A percentile compares a stretch with the other conserved stretches of the same genome.
These are phyloP conservation scores for Trametes cinnabarina DNA, from an alignment of 768 basidiomycete species.

Conservation along the genomic window DNA sequence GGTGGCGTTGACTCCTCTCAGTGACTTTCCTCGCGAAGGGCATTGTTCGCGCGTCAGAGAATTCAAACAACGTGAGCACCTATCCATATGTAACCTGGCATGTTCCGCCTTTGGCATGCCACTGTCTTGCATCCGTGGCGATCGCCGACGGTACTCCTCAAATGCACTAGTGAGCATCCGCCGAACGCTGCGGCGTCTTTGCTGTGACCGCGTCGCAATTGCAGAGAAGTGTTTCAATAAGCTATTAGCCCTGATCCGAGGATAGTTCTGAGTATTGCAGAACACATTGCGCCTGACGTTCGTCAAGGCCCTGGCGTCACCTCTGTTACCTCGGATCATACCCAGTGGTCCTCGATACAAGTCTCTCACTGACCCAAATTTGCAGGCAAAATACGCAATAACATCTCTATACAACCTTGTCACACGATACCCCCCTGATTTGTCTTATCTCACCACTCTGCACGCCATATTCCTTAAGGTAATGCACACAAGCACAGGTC, in stretches of 20 bases:
- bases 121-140: no score
- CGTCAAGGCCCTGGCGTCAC: background rate
- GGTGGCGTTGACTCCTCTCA: slow-evolving; percentile 27
- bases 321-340: background rate
- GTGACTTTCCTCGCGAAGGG: slow-evolving; percentile 67
- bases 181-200: no score
- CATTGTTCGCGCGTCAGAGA: slow-evolving; percentile 50
- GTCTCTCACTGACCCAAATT: slow-evolving; percentile 23
- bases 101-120: no score
- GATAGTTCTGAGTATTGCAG: no score
- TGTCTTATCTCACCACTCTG: slow-evolving; percentile 62
- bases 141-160: no score
- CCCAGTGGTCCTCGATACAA: background rate
- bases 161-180: no score
- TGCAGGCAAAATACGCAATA: slow-evolving; percentile 48
- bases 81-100: no score
- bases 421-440: slow-evolving; percentile 56
- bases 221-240: no score
- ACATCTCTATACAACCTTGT: slow-evolving; percentile 59
- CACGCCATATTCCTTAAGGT: slow-evolving; percentile 70
- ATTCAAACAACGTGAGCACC: slow-evolving; percentile 50
- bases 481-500: slow-evolving; percentile 20
- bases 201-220: no score
- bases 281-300: no score
- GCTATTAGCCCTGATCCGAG: no score